Evolutionary conservation across 2,329 filamentous ascomycete species (phyloP).

Genomic region (Akanthomyces uredinophilus): DNA sequence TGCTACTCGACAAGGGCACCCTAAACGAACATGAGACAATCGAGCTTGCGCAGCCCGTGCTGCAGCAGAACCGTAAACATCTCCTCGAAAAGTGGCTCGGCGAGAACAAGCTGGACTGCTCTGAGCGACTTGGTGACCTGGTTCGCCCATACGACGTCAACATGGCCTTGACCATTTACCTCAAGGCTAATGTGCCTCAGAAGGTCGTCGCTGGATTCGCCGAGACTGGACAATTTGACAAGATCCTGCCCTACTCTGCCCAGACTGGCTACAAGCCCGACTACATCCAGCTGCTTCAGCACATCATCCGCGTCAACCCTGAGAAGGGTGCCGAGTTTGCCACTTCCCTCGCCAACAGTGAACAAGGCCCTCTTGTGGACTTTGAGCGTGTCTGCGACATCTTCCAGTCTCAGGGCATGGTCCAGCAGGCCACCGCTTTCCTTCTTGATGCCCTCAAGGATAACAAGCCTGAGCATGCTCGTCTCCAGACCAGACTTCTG

Average conservation of each 20-base stretch:
- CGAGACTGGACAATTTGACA: conserved; percentile 93
- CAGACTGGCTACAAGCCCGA: conserved; percentile 89
- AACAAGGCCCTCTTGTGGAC: conserved; percentile 81
- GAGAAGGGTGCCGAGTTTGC: conserved; percentile 96
- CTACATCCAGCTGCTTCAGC: conserved; percentile 85
- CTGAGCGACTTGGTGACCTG: conserved; percentile 92
- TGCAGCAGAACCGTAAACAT: conserved; percentile 91
- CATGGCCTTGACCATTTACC: conserved; percentile 82
- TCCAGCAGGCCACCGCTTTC: conserved; percentile 98
- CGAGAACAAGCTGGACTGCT: conserved; percentile 93
- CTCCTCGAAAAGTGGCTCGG: conserved; percentile 96
- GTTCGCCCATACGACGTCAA: conserved; percentile 85
- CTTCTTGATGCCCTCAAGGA: conserved; percentile 91
- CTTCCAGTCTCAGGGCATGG: conserved; percentile 96
- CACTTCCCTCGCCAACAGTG: conserved; percentile 82
- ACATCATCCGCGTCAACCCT: conserved; percentile 84
- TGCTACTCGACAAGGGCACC: conserved; percentile 90
- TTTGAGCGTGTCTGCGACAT: conserved; percentile 94
- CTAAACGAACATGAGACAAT: conserved; percentile 92
- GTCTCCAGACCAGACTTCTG: conserved; percentile 86
- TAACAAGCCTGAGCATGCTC: conserved; percentile 88
- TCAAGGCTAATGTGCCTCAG: conserved; percentile 82
- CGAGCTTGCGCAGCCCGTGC: conserved; percentile 86
- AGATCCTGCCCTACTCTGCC: conserved; percentile 87
- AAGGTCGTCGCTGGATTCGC: conserved; percentile 95